Conservation (phyloP, 2,329 filamentous ascomycete species). For the Lasiodiplodia sp. region DNA sequence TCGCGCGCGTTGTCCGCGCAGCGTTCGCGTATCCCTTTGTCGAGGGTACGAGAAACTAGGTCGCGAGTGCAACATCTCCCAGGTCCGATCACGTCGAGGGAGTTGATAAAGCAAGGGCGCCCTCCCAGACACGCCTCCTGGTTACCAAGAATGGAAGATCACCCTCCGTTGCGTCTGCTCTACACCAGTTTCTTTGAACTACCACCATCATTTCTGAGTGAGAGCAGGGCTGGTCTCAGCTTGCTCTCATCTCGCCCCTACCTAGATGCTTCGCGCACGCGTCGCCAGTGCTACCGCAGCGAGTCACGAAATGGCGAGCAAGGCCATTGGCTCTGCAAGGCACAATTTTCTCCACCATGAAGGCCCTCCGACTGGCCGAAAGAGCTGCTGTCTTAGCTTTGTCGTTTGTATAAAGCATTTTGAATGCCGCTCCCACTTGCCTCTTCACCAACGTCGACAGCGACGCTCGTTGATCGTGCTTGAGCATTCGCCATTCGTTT, state of each 20-base stretch:
- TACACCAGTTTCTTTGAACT: slow-evolving; percentile 29
- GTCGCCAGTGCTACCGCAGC: slow-evolving; percentile 25
- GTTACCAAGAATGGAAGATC: slow-evolving; percentile 30
- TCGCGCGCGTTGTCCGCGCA: slow-evolving; percentile 27
- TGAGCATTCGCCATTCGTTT: slow-evolving; percentile 35
- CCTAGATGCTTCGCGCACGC: slow-evolving; percentile 29
- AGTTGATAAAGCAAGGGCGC: slow-evolving; percentile 28
- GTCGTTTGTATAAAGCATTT: slow-evolving; percentile 29
- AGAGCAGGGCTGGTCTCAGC: slow-evolving; percentile 23
- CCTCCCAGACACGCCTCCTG: slow-evolving; percentile 28
- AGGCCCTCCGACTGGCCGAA: not conserved
- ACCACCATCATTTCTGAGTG: slow-evolving; percentile 18
- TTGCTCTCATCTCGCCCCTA: slow-evolving; percentile 21
- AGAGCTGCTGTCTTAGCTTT: slow-evolving; percentile 26
- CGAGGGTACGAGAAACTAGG: slow-evolving; percentile 25
- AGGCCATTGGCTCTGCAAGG: slow-evolving; percentile 43
- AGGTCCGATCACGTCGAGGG: slow-evolving; percentile 4
- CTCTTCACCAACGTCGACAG: slow-evolving; percentile 8
- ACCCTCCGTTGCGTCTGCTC: slow-evolving; percentile 9
- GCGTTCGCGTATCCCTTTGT: slow-evolving; percentile 26
- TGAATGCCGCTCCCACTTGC: slow-evolving; percentile 10
- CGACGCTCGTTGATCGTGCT: slow-evolving; percentile 29
- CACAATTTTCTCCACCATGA: slow-evolving; percentile 38
- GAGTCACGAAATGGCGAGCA: slow-evolving; percentile 29
- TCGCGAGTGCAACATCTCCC: slow-evolving; percentile 26